These are phyloP conservation scores for Claviceps sp. DNA, from an alignment of 2,329 filamentous ascomycete species.

Conservation along the genomic window DNA sequence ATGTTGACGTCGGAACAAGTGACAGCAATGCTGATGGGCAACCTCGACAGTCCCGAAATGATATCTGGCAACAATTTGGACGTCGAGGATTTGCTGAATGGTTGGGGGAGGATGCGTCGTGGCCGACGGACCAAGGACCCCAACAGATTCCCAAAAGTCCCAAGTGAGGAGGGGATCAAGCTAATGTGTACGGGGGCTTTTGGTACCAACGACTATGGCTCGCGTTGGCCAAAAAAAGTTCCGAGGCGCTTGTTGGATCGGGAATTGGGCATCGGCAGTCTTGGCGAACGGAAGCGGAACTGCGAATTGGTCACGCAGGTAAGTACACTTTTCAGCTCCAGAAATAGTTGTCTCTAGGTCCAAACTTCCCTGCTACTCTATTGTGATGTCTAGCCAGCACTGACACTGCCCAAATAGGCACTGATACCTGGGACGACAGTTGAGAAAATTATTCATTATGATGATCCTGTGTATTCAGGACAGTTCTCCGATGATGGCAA, in stretches of 20 bases:
- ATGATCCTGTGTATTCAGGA: slow-evolving; percentile 79
- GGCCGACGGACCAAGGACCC: slow-evolving; percentile 30
- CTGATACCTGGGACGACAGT: slow-evolving; percentile 66
- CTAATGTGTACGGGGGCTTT: slow-evolving; percentile 77
- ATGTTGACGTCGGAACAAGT: slow-evolving; percentile 25
- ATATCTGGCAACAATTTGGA: slow-evolving; percentile 25
- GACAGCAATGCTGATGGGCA: slow-evolving; percentile 23
- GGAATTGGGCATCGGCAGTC: slow-evolving; percentile 60
- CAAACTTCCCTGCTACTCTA: neutral
- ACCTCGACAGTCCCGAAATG: slow-evolving; percentile 23
- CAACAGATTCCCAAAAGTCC: slow-evolving; percentile 65
- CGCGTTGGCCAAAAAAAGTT: slow-evolving; percentile 44
- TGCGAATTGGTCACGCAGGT: slow-evolving; percentile 56
- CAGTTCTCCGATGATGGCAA: slow-evolving; percentile 96
- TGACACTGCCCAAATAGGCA: slow-evolving; percentile 28
- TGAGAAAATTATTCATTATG: slow-evolving; percentile 80
- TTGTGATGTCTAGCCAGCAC: neutral
- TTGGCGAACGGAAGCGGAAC: slow-evolving; percentile 45
- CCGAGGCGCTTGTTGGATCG: slow-evolving; percentile 63
- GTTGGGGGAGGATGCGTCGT: slow-evolving; percentile 33
- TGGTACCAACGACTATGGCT: slow-evolving; percentile 49
- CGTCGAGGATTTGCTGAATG: slow-evolving; percentile 19
- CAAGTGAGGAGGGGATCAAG: slow-evolving; percentile 60
- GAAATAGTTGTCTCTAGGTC: no score
- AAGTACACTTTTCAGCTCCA: slow-evolving; percentile 8